Base-by-base conservation (phyloP, 164 flowering plant species). In the Tetracentron sinense region DNA sequence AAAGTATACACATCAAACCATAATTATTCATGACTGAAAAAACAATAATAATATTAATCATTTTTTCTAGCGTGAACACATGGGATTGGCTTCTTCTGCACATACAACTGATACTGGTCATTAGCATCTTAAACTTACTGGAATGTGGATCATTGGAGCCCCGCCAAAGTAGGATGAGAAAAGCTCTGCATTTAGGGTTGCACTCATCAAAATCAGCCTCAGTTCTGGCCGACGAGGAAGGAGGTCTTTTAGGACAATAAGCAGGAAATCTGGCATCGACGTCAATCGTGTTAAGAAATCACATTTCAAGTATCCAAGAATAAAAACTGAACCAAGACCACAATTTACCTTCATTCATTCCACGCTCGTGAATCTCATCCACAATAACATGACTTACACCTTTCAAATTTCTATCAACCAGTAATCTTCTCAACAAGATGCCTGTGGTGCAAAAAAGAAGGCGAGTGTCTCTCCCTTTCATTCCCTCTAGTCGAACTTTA, bases 401-500 rank as follows among this genome's bases (percentile, higher is more conserved):
- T 69, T 84, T 89, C 77, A 95, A 80, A 76, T 73, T 85, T 74
- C 96, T 81, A 70, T 95, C 99, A 62, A 80, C 87, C 33, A 90
- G 85, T 72, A 95, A 77, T 64, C 96, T 86, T 74, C 99, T 81
- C 74, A 95, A 72, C 73, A 95, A 75, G 58, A 95, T 82, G 54
- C 97, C 99, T 17, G 99, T 92, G 48, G 99, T 95, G 80, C 99
- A 95, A 70, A 92, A 95, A 19, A 95, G 87, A 76, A 95, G 96
- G 58, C 71, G 96, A 17, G 99, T 95, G 66, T 95, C 92, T 81
- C 85, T 88, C 48, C 97, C 97, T 79, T 77, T 95, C 64, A 82
- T 66, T 60, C 99, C 99, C 73, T 95, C 99, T 52, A 92, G 69
- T 70, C 99, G 83, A 69, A 95, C 97, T 78, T 95, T 95, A 73